Conservation (phyloP, 2,329 filamentous ascomycete genomes). For the Calonectria naviculata region DNA sequence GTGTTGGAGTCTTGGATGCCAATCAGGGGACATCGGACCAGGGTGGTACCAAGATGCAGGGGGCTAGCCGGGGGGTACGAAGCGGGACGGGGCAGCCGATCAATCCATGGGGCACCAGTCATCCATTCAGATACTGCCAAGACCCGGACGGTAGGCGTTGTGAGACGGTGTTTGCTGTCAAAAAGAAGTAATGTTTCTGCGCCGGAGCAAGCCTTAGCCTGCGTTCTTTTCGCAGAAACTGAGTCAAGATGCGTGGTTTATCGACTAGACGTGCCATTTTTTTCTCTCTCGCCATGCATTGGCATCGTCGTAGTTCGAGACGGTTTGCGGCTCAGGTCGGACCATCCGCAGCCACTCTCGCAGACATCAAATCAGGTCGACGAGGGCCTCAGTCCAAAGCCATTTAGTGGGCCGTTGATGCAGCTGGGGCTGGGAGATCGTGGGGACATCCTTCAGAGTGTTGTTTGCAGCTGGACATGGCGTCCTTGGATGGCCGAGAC, state of each 20-base stretch:
- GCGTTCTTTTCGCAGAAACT: constrained; percentile 9
- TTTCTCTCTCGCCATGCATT: constrained; percentile 7
- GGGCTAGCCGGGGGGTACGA: constrained; percentile 21
- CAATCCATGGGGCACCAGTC: constrained; percentile 36
- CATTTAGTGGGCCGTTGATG: background rate
- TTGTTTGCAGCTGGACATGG: constrained; percentile 14
- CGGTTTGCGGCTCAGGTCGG: constrained; percentile 25
- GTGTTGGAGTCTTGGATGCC: constrained; percentile 34
- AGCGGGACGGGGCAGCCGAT: constrained; percentile 34
- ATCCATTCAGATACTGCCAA: constrained; percentile 34
- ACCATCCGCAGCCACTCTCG: constrained; percentile 22
- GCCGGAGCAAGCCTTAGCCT: constrained; percentile 7
- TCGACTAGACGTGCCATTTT: background rate
- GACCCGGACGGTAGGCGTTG: constrained; percentile 28
- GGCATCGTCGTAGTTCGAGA: constrained; percentile 24
- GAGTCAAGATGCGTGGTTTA: constrained; percentile 21
- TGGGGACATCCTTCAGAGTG: constrained; percentile 8
- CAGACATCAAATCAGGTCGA: constrained; percentile 24
- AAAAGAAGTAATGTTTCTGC: constrained; percentile 26
- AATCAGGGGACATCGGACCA: constrained; percentile 34
- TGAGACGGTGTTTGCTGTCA: constrained; percentile 32
- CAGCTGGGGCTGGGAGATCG: constrained; percentile 26
- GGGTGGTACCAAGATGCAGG: constrained; percentile 1
- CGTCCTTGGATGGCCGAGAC: constrained; percentile 19
- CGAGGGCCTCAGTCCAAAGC: background rate